These are phyloP conservation scores for Cadophora malorum DNA, from an alignment of 2,329 filamentous ascomycete genomes.

Conservation along the genomic window DNA sequence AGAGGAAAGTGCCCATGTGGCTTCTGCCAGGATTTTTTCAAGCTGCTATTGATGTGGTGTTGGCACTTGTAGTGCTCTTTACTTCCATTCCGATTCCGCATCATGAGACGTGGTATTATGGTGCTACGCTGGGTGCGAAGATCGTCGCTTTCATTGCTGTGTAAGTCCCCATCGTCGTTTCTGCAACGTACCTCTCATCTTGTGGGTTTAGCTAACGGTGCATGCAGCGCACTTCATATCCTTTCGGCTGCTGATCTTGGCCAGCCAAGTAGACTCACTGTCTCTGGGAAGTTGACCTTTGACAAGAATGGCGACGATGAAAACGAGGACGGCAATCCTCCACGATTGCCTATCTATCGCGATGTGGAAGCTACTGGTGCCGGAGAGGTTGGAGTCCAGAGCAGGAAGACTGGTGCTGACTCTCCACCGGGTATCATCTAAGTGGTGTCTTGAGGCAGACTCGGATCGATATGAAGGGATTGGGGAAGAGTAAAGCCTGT, in stretches of 20 bases:
- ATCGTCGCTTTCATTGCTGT: constrained; percentile 7
- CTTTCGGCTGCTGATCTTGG: constrained; percentile 7
- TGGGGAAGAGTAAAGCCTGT: not conserved
- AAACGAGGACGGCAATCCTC: not conserved
- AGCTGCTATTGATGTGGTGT: not conserved
- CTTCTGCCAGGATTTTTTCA: not conserved
- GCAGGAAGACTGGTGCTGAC: constrained; percentile 8
- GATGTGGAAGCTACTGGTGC: constrained; percentile 6
- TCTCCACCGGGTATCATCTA: constrained; percentile 11
- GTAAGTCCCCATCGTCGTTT: not conserved
- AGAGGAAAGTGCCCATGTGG: constrained; percentile 1
- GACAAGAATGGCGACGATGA: constrained; percentile 6
- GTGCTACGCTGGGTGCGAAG: not conserved
- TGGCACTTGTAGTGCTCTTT: not conserved
- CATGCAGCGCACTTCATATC: not conserved
- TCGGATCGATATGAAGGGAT: not conserved
- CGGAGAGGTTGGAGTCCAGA: not conserved
- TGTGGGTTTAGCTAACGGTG: not conserved
- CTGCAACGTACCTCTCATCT: no score
- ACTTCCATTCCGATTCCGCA: not conserved
- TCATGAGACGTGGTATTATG: not conserved
- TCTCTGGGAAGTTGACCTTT: not conserved
- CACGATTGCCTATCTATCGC: not conserved
- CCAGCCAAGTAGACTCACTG: constrained; percentile 3
- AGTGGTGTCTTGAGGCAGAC: not conserved